Conservation (phyloP, 768 basidiomycete genomes). For the Trametes elegans region DNA sequence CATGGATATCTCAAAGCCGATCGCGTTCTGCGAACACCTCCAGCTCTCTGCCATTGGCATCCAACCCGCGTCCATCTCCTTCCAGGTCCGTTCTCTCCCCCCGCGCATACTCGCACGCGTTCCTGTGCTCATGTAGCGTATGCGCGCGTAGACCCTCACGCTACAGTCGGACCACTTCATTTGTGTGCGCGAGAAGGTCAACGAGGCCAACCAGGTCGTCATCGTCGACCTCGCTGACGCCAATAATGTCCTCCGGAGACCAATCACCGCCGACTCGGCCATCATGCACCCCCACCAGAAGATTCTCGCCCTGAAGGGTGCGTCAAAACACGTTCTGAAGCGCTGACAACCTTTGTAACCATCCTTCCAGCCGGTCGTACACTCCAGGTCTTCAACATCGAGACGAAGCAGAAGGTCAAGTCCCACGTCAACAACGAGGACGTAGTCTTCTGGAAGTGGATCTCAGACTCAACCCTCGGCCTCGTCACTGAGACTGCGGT, state of each 20-base stretch:
- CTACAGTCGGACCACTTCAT: slow-evolving; percentile 98
- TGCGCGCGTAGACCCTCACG: slow-evolving; percentile 67
- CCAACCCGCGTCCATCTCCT: slow-evolving; percentile 95
- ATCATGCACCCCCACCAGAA: slow-evolving; percentile 98
- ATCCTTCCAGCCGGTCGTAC: slow-evolving; percentile 74
- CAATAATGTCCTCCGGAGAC: slow-evolving; percentile 93
- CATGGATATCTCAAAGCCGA: slow-evolving; percentile 61
- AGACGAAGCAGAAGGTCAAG: slow-evolving; percentile 96
- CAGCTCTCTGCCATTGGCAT: slow-evolving; percentile 95
- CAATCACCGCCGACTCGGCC: slow-evolving; percentile 97
- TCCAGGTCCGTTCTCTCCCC: slow-evolving; percentile 69
- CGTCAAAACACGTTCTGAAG: slow-evolving; percentile 12
- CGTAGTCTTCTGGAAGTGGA: slow-evolving; percentile 99
- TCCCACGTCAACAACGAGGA: slow-evolving; percentile 93
- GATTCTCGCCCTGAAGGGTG: slow-evolving; percentile 93
- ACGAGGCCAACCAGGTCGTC: slow-evolving; percentile 96
- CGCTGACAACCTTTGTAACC: neutral
- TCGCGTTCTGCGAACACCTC: slow-evolving; percentile 85
- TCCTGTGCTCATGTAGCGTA: neutral
- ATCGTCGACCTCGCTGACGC: slow-evolving; percentile 98
- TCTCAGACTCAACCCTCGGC: slow-evolving; percentile 86
- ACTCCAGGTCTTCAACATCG: slow-evolving; percentile 97
- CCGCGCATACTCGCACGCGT: slow-evolving; percentile 15
- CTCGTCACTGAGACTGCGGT: slow-evolving; percentile 94
- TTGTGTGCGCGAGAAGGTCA: slow-evolving; percentile 93